phyloP scores from a whole-genome alignment of 441 rosid species.

The Omphalea diandra region DNA sequence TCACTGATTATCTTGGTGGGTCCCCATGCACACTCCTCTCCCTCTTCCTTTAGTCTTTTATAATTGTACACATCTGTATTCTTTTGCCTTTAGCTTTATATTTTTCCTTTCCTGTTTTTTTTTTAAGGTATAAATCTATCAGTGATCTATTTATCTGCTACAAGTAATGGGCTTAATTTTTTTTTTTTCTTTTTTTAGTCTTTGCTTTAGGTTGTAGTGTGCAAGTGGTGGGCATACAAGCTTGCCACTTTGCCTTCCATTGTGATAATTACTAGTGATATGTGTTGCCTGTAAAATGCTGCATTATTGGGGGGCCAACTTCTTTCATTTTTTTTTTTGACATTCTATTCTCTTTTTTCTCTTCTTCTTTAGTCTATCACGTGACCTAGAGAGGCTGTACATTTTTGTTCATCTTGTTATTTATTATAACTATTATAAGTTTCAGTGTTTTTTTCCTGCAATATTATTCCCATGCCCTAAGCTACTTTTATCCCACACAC shows the following conservation, averaged over 20 bases:
- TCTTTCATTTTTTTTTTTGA: background rate
- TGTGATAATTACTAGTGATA: background rate
- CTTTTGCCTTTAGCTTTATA: conserved; percentile 1
- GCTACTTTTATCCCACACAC: background rate
- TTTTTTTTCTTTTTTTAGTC: too few relatives aligned
- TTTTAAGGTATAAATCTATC: too few relatives aligned
- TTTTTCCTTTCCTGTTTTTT: too few relatives aligned
- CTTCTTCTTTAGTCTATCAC: background rate
- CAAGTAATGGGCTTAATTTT: background rate
- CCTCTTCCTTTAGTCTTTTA: too few relatives aligned
- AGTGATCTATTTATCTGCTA: too few relatives aligned
- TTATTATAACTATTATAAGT: background rate
- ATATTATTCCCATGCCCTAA: background rate
- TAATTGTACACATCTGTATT: background rate
- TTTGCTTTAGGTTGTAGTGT: conserved; percentile 12
- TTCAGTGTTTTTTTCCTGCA: background rate
- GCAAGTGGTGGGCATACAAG: conserved; percentile 9
- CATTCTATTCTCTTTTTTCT: background rate
- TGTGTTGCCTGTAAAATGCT: background rate
- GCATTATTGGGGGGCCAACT: conserved; percentile 10
- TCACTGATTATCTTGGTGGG: conserved; percentile 67
- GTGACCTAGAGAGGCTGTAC: background rate
- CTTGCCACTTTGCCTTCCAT: background rate
- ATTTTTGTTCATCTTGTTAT: background rate
- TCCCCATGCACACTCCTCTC: background rate